Percentiles rank a stretch among this genome's conserved stretches.
phyloP scores from a whole-genome alignment of 768 basidiomycete genomes.

The Agrocybe praecox region DNA sequence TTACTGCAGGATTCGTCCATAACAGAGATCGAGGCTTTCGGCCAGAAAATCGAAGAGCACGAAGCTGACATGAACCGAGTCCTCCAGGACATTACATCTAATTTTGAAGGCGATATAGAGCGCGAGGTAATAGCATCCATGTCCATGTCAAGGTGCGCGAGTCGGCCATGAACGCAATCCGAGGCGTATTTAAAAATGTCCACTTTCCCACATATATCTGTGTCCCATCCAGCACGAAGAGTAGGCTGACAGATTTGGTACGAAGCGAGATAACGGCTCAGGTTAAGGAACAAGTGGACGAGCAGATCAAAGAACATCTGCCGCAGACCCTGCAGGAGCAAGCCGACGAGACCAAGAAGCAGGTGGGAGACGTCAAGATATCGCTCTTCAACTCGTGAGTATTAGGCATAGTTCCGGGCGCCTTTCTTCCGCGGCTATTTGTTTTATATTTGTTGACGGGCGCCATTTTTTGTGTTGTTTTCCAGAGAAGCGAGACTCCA shows the following conservation, averaged over 20 bases:
- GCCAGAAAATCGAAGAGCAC: constrained; percentile 21
- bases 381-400: constrained; percentile 59
- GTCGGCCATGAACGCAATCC: not conserved
- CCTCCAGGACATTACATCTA: constrained; percentile 12
- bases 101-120: constrained; percentile 19
- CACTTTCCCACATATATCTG: not conserved
- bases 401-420: not conserved
- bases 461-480: not conserved
- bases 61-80: constrained; percentile 9
- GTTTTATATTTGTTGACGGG: not conserved
- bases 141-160: constrained; percentile 13
- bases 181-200: not conserved
- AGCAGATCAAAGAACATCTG: constrained; percentile 49
- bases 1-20: constrained; percentile 9
- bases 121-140: constrained; percentile 14
- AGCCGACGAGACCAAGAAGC: constrained; percentile 40
- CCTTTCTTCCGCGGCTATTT: not conserved
- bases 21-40: constrained; percentile 20
- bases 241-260: constrained; percentile 39
- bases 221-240: not conserved
- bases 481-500: constrained; percentile 49
- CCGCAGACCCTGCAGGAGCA: constrained; percentile 50
- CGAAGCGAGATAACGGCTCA: constrained; percentile 41
- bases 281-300: constrained; percentile 46
- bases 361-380: constrained; percentile 43